A percentile compares a stretch with the other conserved stretches of the same genome.
Evolutionary conservation across 192 early-diverging fungal species (phyloP).

Genomic region (Chytriomyces sp.): DNA sequence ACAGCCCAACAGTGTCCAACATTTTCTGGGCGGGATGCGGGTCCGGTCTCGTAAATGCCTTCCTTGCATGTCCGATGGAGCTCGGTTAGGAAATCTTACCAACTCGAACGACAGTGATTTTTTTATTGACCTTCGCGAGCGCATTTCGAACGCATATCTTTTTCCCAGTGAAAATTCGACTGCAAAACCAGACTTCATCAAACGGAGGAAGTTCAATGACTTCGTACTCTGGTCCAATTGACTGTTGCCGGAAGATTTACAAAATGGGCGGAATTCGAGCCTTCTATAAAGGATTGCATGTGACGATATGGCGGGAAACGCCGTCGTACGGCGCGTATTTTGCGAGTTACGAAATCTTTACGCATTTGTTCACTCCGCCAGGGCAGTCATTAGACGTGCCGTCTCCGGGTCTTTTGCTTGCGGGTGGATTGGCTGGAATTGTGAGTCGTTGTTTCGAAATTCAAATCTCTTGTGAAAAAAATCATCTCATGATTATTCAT

Average conservation of each 20-base stretch:
- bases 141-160: not conserved
- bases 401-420: slow-evolving; percentile 45
- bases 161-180: slow-evolving; percentile 50
- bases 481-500: no score
- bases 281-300: slow-evolving; percentile 42
- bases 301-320: slow-evolving; percentile 54
- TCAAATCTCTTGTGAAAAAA: not conserved
- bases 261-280: slow-evolving; percentile 39
- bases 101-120: not conserved
- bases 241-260: slow-evolving; percentile 49
- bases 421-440: slow-evolving; percentile 58
- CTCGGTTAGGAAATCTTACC: slow-evolving; percentile 24
- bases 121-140: no score
- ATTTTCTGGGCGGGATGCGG: slow-evolving; percentile 53
- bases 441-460: not conserved
- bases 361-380: slow-evolving; percentile 39
- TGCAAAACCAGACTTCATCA: slow-evolving; percentile 48
- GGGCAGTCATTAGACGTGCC: slow-evolving; percentile 38
- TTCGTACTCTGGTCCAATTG: slow-evolving; percentile 45
- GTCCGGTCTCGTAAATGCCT: slow-evolving; percentile 52
- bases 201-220: not conserved
- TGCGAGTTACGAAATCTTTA: slow-evolving; percentile 55
- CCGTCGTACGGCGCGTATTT: slow-evolving; percentile 59
- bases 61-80: slow-evolving; percentile 59
- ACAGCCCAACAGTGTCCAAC: slow-evolving; percentile 18